Evolutionary conservation across 1,284 basidiomycete species (phyloP), one percentile per base, ranked within the genome.

Genomic region (Ganoderma leucocontextum): DNA sequence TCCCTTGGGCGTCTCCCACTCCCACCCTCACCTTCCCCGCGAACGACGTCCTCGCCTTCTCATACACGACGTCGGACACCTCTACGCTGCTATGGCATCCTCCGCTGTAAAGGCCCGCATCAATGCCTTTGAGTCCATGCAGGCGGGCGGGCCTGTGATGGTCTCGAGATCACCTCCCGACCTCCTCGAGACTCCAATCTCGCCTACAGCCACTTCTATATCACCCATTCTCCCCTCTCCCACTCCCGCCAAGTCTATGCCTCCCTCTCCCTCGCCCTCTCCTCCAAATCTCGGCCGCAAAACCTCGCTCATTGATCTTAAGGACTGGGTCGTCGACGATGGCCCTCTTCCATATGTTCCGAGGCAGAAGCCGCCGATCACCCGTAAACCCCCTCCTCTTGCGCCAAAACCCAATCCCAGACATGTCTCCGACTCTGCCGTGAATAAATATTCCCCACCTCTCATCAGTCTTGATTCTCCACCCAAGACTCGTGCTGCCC

Each of bases 311-410:
- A 86, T 92, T 71, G 91, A 93, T 80, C 82, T 93, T 67, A 87
- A 86, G 70, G 91, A 93, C 76, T 93, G 91, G 91, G 85, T 91
- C 65, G 81, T 92, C 65, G 91, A 91, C 62, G 90, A 91, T 72
- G 88, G 86, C 8, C 83, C 64, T 72, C 65, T 73, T 39, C 74
- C 77, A 7, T 74, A 79, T 53, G 80, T 74, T 64, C 77, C 73
- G 44, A 75, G 62, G 67, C 79, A 74, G 65, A 75, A 63, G 52
- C 71, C 66, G n/a, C 71, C 69, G 17, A 62, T 72, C 22, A 61
- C 62, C 12, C 67, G 69, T n/a, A 72, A 68, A 57, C 65, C 66
- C 10, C 70, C 73, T 35, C 69, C 67, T 19, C 61, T 64, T 6
- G 63, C 63, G 0, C 59, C 64, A 68, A 75, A 67, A 58, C 73